A percentile compares a stretch with the other conserved stretches of the same genome.
phyloP scores from a whole-genome alignment of 164 flowering plant species.

The Houttuynia cordata region DNA sequence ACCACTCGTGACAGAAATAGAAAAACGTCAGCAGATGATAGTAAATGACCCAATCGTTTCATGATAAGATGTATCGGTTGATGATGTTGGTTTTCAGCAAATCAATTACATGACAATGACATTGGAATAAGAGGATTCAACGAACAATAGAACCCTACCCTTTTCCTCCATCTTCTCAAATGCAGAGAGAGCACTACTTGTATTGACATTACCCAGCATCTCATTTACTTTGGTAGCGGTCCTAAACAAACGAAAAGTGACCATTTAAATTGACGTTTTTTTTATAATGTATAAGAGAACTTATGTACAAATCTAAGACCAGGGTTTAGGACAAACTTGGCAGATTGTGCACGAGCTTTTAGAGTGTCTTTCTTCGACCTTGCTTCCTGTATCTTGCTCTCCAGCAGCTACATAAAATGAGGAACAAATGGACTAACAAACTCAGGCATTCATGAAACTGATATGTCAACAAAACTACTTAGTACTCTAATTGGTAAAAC shows the following conservation, averaged over 20 bases:
- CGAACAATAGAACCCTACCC: constrained; percentile 26
- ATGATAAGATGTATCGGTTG: not conserved
- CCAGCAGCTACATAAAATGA: constrained; percentile 51
- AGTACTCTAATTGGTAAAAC: not conserved
- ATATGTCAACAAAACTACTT: not conserved
- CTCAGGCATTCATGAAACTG: not conserved
- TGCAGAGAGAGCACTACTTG: constrained; percentile 91
- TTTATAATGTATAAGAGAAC: not conserved
- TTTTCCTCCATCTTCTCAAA: constrained; percentile 99
- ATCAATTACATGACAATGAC: not conserved
- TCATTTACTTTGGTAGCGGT: constrained; percentile 91
- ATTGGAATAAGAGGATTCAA: not conserved
- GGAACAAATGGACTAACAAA: not conserved
- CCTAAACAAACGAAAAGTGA: constrained; percentile 24
- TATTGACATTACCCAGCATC: constrained; percentile 89
- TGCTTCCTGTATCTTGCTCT: constrained; percentile 97
- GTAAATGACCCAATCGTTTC: no score
- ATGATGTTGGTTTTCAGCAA: not conserved
- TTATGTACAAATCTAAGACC: not conserved
- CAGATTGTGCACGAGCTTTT: constrained; percentile 97
- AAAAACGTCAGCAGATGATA: no score
- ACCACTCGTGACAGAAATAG: no score
- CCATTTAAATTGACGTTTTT: not conserved
- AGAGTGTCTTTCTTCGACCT: constrained; percentile 88
- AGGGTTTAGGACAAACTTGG: constrained; percentile 48